These are phyloP conservation scores for Exophiala sp. DNA, from an alignment of 2,329 filamentous ascomycete species.

Conservation along the genomic window DNA sequence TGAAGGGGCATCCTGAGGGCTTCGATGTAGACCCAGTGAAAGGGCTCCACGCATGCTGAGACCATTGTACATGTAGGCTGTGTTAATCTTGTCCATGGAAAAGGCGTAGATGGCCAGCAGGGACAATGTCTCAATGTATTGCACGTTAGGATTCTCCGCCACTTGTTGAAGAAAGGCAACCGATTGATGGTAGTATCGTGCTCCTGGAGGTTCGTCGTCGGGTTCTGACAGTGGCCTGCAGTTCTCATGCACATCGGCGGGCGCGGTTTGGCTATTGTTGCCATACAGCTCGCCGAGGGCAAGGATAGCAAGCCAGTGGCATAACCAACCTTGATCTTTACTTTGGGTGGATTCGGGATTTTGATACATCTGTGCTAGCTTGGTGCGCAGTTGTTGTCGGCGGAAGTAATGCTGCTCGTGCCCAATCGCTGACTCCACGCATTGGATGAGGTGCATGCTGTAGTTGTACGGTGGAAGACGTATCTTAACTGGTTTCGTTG, in stretches of 20 bases:
- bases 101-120: slow-evolving; percentile 18
- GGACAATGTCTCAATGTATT: slow-evolving; percentile 17
- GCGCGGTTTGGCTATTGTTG: slow-evolving; percentile 3
- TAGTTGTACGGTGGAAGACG: slow-evolving; percentile 19
- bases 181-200: slow-evolving; percentile 18
- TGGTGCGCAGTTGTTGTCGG: slow-evolving; percentile 12
- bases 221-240: neutral
- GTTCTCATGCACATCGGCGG: neutral
- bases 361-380: slow-evolving; percentile 16
- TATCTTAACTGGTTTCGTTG: slow-evolving; percentile 11
- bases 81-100: slow-evolving; percentile 16
- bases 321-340: slow-evolving; percentile 21
- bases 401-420: slow-evolving; percentile 18
- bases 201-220: slow-evolving; percentile 8
- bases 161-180: slow-evolving; percentile 19
- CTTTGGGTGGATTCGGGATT: slow-evolving; percentile 14
- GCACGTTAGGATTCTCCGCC: slow-evolving; percentile 16
- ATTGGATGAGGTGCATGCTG: slow-evolving; percentile 16
- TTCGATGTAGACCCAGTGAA: slow-evolving; percentile 15
- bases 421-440: slow-evolving; percentile 12
- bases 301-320: slow-evolving; percentile 17
- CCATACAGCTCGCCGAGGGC: slow-evolving; percentile 18
- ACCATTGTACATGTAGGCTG: slow-evolving; percentile 17
- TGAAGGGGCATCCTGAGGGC: slow-evolving; percentile 7
- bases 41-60: slow-evolving; percentile 14